phyloP scores from a whole-genome alignment of 2,329 filamentous ascomycete genomes.

The Botrytis byssoidea region DNA sequence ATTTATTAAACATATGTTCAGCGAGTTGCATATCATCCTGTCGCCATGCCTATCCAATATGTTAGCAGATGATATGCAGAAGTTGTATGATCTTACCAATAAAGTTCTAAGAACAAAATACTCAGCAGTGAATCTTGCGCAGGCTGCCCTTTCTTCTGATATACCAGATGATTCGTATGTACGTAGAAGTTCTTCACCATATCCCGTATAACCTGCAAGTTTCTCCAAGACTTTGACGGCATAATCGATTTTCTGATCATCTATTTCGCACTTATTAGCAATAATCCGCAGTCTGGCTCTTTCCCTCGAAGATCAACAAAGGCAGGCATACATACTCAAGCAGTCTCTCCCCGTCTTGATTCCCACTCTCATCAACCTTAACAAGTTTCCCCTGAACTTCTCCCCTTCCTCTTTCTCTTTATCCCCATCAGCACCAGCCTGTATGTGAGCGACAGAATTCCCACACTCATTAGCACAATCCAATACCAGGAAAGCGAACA shows the following conservation, averaged over 20 bases:
- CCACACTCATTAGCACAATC: slow-evolving; percentile 49
- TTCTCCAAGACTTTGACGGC: slow-evolving; percentile 62
- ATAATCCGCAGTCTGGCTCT: not conserved
- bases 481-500: slow-evolving; percentile 67
- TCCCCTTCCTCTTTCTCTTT: slow-evolving; percentile 29
- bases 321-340: slow-evolving; percentile 48
- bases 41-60: slow-evolving; percentile 63
- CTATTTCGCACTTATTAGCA: slow-evolving; percentile 21
- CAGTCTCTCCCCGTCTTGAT: slow-evolving; percentile 65
- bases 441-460: not conserved
- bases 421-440: too few relatives aligned
- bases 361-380: slow-evolving; percentile 64
- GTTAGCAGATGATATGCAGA: not conserved
- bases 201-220: slow-evolving; percentile 60
- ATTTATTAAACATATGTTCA: slow-evolving; percentile 71
- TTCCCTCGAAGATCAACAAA: rapidly evolving
- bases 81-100: slow-evolving; percentile 50
- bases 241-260: slow-evolving; percentile 50
- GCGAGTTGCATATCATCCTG: slow-evolving; percentile 71
- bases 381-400: slow-evolving; percentile 41
- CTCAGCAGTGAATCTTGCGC: slow-evolving; percentile 35
- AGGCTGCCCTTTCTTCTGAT: slow-evolving; percentile 34
- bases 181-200: slow-evolving; percentile 45
- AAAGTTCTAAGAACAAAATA: slow-evolving; percentile 43
- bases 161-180: slow-evolving; percentile 34